phyloP scores from a whole-genome alignment of 495 filamentous ascomycete genomes.

The Daldinia childiae region DNA sequence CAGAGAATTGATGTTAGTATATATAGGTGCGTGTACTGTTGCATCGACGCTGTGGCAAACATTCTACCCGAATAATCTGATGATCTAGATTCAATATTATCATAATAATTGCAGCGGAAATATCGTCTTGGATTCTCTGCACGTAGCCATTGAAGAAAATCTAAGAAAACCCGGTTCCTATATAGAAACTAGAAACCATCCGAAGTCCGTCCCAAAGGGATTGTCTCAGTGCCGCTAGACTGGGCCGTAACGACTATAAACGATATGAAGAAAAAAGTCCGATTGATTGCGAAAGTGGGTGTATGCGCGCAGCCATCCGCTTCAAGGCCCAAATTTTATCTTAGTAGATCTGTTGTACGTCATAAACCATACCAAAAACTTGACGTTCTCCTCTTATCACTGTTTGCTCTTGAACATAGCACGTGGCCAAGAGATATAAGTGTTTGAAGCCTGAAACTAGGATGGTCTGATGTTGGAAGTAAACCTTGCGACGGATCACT shows the following conservation, averaged over 20 bases:
- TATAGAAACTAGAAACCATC: slow-evolving; percentile 14
- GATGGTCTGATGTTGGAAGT: slow-evolving; percentile 31
- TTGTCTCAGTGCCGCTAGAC: slow-evolving; percentile 5
- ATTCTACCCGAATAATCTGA: neutral
- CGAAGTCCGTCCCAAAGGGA: slow-evolving; percentile 1
- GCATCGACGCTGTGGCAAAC: slow-evolving; percentile 7
- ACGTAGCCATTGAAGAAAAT: neutral
- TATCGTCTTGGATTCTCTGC: neutral
- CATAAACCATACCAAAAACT: slow-evolving; percentile 13
- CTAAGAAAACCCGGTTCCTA: neutral
- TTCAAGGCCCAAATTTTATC: neutral
- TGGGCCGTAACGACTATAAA: slow-evolving; percentile 6
- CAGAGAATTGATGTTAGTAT: slow-evolving; percentile 1
- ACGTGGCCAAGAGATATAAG: slow-evolving; percentile 33
- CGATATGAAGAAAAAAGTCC: neutral
- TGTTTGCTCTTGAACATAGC: slow-evolving; percentile 12
- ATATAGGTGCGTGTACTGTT: slow-evolving; percentile 4
- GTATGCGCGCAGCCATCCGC: slow-evolving; percentile 3
- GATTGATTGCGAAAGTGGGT: slow-evolving; percentile 2
- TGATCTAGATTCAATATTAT: neutral
- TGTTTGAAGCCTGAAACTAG: slow-evolving; percentile 42
- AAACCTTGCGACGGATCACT: slow-evolving; percentile 36
- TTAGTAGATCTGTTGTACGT: slow-evolving; percentile 6
- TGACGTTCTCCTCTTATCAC: neutral
- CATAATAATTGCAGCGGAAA: neutral